Evolutionary conservation across 164 flowering plant species (phyloP), one percentile per base, ranked within the genome.

Genomic region (Vitis cinerea): DNA sequence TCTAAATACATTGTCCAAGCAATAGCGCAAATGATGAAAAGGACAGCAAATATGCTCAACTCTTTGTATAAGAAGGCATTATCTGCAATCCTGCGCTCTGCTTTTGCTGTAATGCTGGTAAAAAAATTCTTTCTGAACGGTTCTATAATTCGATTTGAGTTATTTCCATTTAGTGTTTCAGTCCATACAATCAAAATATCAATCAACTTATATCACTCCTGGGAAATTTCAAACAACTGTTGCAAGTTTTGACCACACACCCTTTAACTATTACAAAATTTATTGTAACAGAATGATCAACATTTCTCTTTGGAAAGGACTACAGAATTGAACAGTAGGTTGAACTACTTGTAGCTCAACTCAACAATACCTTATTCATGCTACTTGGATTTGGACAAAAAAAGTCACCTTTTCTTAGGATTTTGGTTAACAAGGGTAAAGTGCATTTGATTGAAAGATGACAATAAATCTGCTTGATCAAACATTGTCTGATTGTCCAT

Each of bases 31-130:
- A 44, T 87, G 71, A 67, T 83, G 68, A 82, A 75, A 79, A 83
- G 85, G 68, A 85, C 90, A 78, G 61, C 52, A 63, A 76, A 71
- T 44, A 79, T 83, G 82, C 49, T 86, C 58, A 76, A 69, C 64
- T 77, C 82, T 73, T 65, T 86, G 61, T 91, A 74, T 66, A 88
- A 73, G 83, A 87, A 81, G 78, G 75, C 83, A 62, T 67, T 95
- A 54, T 77, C 78, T 10, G 81, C 86, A 68, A 50, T 91, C 69
- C 75, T 95, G 69, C 90, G 83, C 50, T 92, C 99, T 30, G 55
- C 90, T 56, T 9, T 92, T 44, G 94, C 82, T 64, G 72, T 85
- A 47, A 81, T 77, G 69, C 66, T 93, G 94, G 99, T 95, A 81
- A 79, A 61, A 48, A 64, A 37, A 47, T 31, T 68, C 49, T 68